Evolutionary conservation across 169 alveolate genomes (phyloP).

Genomic region (Cryptosporidium xiaoi): DNA sequence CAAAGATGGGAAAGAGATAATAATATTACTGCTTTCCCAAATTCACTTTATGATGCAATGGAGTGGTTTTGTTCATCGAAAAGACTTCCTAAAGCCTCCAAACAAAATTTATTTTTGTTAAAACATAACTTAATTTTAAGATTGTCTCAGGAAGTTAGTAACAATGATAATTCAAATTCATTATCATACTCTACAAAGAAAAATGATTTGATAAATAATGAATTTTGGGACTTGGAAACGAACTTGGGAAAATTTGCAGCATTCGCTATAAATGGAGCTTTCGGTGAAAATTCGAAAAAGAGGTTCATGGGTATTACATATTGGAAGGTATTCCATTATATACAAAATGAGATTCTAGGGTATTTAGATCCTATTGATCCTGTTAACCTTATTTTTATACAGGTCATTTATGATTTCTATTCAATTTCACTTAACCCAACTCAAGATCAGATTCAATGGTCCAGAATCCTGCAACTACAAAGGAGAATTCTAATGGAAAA

Average conservation of each 20-base stretch:
- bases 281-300: constrained; percentile 61
- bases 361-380: constrained; percentile 58
- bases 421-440: constrained; percentile 66
- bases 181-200: constrained; percentile 1
- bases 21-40: constrained; percentile 13
- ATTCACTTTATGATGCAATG: constrained; percentile 49
- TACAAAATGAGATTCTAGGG: constrained; percentile 37
- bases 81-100: constrained; percentile 53
- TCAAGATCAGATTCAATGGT: constrained; percentile 72
- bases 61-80: constrained; percentile 34
- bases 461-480: constrained; percentile 58
- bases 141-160: constrained; percentile 26
- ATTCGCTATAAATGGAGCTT: constrained; percentile 65
- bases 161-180: background rate
- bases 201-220: constrained; percentile 22
- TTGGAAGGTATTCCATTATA: constrained; percentile 44
- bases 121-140: constrained; percentile 32
- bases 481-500: constrained; percentile 64
- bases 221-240: constrained; percentile 66
- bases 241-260: constrained; percentile 66
- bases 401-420: constrained; percentile 58
- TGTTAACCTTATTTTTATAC: constrained; percentile 33
- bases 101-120: constrained; percentile 24
- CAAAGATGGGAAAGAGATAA: constrained; percentile 44
- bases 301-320: constrained; percentile 69